These are phyloP conservation scores for Violaceomyces palustris DNA, from an alignment of 1,284 basidiomycete genomes.

Conservation along the genomic window DNA sequence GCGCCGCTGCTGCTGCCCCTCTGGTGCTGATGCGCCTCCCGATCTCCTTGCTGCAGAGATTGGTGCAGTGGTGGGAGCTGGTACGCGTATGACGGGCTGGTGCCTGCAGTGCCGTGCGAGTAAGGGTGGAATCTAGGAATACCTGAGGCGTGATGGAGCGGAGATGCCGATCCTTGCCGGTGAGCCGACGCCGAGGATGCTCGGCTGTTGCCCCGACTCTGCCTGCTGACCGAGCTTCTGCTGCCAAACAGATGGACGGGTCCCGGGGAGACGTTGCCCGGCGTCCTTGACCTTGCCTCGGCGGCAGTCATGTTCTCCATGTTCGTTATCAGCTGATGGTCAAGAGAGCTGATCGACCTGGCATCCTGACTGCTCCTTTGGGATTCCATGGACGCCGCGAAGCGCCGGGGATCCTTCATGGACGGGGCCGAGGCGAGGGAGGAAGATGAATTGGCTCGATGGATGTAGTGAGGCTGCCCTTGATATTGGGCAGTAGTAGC, in stretches of 20 bases:
- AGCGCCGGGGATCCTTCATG: slow-evolving; percentile 24
- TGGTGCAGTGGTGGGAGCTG: slow-evolving; percentile 30
- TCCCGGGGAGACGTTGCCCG: slow-evolving; percentile 35
- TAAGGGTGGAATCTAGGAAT: slow-evolving; percentile 48
- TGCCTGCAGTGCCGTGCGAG: slow-evolving; percentile 15
- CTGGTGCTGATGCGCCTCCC: neutral
- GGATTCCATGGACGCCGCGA: slow-evolving; percentile 28
- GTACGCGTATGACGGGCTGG: slow-evolving; percentile 13
- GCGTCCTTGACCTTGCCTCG: slow-evolving; percentile 24
- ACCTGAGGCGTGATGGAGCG: slow-evolving; percentile 39
- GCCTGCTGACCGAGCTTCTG: slow-evolving; percentile 32
- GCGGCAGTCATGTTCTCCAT: slow-evolving; percentile 47
- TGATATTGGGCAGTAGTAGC: slow-evolving; percentile 13
- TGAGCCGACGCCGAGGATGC: slow-evolving; percentile 41
- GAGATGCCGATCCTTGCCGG: slow-evolving; percentile 41
- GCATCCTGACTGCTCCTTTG: slow-evolving; percentile 29
- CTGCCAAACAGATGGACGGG: slow-evolving; percentile 26
- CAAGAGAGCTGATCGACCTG: slow-evolving; percentile 36
- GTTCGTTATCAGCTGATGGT: slow-evolving; percentile 45
- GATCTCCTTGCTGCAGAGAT: slow-evolving; percentile 12
- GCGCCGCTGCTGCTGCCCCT: slow-evolving; percentile 1
- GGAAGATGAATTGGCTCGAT: slow-evolving; percentile 34
- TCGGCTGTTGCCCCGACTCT: slow-evolving; percentile 36
- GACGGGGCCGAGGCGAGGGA: slow-evolving; percentile 33
- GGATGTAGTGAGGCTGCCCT: slow-evolving; percentile 20